Base-by-base conservation (phyloP, 2,329 filamentous ascomycete species). In the Nannizziopsis arthrosporioides region DNA sequence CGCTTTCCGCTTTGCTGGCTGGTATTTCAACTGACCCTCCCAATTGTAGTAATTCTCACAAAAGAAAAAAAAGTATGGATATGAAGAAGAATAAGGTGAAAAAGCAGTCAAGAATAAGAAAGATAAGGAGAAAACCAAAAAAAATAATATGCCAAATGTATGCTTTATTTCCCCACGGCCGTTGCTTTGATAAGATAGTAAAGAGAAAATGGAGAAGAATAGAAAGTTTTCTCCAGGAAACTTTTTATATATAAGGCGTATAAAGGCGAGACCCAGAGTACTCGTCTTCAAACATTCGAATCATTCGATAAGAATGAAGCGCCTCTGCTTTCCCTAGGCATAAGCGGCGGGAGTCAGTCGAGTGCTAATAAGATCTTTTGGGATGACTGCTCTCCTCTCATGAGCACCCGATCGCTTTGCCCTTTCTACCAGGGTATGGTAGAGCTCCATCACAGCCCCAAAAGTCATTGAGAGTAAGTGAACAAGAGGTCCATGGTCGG, bases 11-110 rank as follows among this genome's bases (percentile, higher is more conserved):
- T 27, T 27, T 7, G 44, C 36, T 46, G 36, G 36, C 22, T 38
- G 19, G 18, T 22, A 42, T 42, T 42, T 30, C 38, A 48, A 48
- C 38, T 48, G 38, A 42, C 45, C 45, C 45, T 12, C 45, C 45
- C 45, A 48, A 22, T 36, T 34, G 35, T 22, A 42, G 35, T n/a
- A 27, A 18, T 35, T 31, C 38, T n/a, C n/a, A n/a, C n/a, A n/a
- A n/a, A n/a, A n/a, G n/a, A n/a, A n/a, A n/a, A n/a, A n/a, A n/a
- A n/a, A n/a, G n/a, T n/a, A n/a, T n/a, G n/a, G n/a, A n/a, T n/a
- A 5, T 19, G 43, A 43, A 19, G 40, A 22, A 43, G 14, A 32
- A 40, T 22, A 38, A 14, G 17, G 31, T 14, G 14, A 31, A 40
- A 15, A 14, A n/a, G n/a, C n/a, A n/a, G n/a, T n/a, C n/a, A n/a